Evolutionary conservation across 2,329 filamentous ascomycete species (phyloP).

Genomic region (Cylindrodendrum hubeiense): DNA sequence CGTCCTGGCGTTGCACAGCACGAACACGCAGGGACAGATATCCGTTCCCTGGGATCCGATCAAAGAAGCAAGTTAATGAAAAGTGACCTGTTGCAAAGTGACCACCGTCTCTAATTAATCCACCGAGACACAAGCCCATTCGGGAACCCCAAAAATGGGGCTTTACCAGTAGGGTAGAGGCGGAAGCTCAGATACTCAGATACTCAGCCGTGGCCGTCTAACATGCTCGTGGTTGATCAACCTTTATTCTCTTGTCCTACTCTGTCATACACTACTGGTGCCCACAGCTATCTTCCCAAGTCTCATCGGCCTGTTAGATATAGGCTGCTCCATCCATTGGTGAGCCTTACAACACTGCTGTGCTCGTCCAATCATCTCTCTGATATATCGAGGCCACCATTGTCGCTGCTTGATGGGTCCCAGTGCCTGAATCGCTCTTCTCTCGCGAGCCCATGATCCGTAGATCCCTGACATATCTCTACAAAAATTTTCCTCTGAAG

Average conservation of each 20-base stretch:
- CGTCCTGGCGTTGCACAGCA: not conserved
- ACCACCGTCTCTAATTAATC: not conserved
- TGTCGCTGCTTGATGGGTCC: not conserved
- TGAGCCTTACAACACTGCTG: not conserved
- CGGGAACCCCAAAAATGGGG: not conserved
- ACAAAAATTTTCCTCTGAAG: constrained; percentile 20
- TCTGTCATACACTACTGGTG: not conserved
- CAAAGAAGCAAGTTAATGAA: not conserved
- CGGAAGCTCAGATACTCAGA: not conserved
- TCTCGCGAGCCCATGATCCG: constrained; percentile 11
- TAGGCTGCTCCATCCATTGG: not conserved
- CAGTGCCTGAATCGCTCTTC: not conserved
- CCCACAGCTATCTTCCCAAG: not conserved
- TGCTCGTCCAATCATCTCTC: not conserved
- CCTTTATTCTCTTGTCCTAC: not conserved
- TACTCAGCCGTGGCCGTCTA: not conserved
- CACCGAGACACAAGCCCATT: not conserved
- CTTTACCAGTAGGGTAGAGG: not conserved
- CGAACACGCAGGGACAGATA: not conserved
- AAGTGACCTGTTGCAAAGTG: not conserved
- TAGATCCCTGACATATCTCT: constrained; percentile 17
- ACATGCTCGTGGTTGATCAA: not conserved
- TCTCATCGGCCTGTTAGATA: not conserved
- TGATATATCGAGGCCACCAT: not conserved
- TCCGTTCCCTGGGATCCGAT: not conserved